Evolutionary conservation across 257 asterid species (phyloP).

Genomic region (Plantago major): DNA sequence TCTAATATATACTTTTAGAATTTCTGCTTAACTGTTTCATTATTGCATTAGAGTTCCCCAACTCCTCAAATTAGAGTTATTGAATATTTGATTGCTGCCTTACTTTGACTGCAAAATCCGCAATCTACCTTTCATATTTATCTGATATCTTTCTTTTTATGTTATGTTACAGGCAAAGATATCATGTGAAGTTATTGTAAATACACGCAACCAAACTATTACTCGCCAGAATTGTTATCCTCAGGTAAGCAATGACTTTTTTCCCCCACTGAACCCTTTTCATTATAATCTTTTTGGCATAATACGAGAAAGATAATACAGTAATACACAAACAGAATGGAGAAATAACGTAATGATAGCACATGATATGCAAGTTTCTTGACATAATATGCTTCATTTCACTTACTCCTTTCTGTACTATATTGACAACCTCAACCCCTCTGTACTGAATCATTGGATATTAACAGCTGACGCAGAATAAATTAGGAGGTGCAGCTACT

Average conservation of each 20-base stretch:
- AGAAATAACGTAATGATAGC: not conserved
- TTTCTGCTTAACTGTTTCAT: too few species aligned
- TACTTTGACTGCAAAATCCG: not conserved
- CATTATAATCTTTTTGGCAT: not conserved
- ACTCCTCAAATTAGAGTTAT: not conserved
- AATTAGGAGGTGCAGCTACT: constrained; percentile 18
- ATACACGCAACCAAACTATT: constrained; percentile 33
- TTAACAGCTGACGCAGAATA: constrained; percentile 33
- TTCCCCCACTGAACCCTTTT: not conserved
- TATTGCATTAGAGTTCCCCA: too few species aligned
- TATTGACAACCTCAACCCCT: not conserved
- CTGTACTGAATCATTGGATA: constrained; percentile 1
- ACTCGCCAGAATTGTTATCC: constrained; percentile 49
- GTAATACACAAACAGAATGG: not conserved
- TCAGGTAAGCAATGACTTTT: constrained; percentile 33
- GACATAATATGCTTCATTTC: not conserved
- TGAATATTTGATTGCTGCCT: constrained; percentile 1
- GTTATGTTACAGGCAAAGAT: constrained; percentile 37
- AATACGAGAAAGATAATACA: too few species aligned
- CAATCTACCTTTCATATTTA: not conserved
- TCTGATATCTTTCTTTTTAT: constrained; percentile 14
- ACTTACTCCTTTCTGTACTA: not conserved
- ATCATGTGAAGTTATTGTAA: constrained; percentile 37
- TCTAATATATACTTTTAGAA: too few species aligned
- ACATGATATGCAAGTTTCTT: too few species aligned